phyloP scores from a whole-genome alignment of 75 land plant genomes.

The Gnetum montanum region DNA sequence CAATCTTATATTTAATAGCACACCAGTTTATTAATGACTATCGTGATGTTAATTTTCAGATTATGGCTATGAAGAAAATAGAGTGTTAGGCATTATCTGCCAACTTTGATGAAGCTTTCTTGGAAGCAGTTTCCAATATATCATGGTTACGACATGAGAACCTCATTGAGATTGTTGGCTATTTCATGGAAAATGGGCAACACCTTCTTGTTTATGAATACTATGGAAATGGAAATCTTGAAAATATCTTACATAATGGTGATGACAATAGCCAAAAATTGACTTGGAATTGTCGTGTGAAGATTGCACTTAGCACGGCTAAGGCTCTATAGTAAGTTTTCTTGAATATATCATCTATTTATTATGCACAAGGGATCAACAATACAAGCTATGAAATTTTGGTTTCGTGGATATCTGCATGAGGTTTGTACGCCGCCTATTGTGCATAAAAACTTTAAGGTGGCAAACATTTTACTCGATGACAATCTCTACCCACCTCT shows the following conservation, averaged over 20 bases:
- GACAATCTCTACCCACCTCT: constrained; percentile 87
- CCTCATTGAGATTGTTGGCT: constrained; percentile 64
- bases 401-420: constrained; percentile 72
- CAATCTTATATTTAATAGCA: no score
- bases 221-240: constrained; percentile 62
- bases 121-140: constrained; percentile 71
- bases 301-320: constrained; percentile 86
- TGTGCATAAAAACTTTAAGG: constrained; percentile 90
- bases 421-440: constrained; percentile 85
- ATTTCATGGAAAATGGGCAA: constrained; percentile 89
- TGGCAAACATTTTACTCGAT: constrained; percentile 85
- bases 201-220: constrained; percentile 76
- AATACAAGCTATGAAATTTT: constrained; percentile 13
- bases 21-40: no score
- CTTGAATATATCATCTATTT: neutral
- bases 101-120: constrained; percentile 76
- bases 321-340: constrained; percentile 84
- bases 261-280: constrained; percentile 55
- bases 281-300: constrained; percentile 85
- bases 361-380: no score
- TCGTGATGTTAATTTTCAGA: constrained; percentile 22
- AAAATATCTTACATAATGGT: constrained; percentile 67
- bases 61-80: constrained; percentile 60
- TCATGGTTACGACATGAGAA: constrained; percentile 77
- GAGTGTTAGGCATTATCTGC: constrained; percentile 63